A percentile compares a stretch with the other conserved stretches of the same genome.
Evolutionary conservation across 768 basidiomycete genomes (phyloP).

Genomic region (Cystobasidium onofrii): DNA sequence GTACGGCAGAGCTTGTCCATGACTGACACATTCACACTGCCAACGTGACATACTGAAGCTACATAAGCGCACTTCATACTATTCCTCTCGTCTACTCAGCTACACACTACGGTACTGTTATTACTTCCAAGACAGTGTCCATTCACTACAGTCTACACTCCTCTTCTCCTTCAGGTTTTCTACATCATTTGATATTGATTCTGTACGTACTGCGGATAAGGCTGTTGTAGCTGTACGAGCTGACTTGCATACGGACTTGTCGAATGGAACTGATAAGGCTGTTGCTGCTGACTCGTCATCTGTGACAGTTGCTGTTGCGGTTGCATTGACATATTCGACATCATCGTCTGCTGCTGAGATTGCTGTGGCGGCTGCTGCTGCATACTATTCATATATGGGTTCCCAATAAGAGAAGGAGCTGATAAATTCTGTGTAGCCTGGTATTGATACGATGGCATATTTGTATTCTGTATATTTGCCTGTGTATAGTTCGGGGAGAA

Average conservation of each 20-base stretch:
- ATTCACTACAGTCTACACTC: not conserved
- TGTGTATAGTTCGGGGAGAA: not conserved
- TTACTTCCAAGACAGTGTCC: not conserved
- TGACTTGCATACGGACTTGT: not conserved
- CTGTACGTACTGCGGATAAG: not conserved
- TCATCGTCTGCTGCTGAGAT: too few relatives aligned
- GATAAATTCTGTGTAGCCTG: not conserved
- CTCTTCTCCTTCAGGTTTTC: not conserved
- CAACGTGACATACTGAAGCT: not conserved
- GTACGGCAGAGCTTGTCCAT: too few relatives aligned
- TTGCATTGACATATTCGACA: too few relatives aligned
- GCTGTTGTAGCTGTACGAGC: not conserved
- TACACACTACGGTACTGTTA: not conserved
- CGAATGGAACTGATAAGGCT: not conserved
- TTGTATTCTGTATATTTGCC: not conserved
- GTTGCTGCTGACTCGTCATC: too few relatives aligned
- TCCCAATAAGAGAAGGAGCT: not conserved
- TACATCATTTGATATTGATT: not conserved
- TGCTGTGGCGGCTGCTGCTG: conserved; percentile 8
- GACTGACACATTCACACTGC: not conserved
- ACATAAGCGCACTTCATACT: too few relatives aligned
- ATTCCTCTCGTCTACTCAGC: not conserved
- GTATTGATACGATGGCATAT: not conserved
- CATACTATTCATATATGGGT: not conserved
- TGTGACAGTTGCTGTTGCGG: too few relatives aligned